Conservation (phyloP, 257 asterid species). For the Primulina eburnea region DNA sequence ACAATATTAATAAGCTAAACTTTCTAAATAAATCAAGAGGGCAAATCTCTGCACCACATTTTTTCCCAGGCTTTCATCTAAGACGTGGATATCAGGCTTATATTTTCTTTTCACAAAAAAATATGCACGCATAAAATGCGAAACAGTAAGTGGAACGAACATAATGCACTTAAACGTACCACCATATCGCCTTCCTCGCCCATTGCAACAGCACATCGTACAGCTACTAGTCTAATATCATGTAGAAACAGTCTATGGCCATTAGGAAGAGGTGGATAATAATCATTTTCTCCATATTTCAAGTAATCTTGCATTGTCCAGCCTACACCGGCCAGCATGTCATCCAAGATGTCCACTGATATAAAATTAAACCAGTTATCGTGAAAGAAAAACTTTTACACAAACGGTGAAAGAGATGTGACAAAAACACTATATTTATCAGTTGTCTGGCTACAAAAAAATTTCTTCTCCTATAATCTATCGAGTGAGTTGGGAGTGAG, state of each 20-base stretch:
- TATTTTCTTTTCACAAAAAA: slow-evolving; percentile 7
- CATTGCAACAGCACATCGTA: slow-evolving; percentile 97
- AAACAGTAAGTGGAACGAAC: slow-evolving; percentile 1
- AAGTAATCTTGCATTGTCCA: slow-evolving; percentile 96
- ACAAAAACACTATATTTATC: neutral
- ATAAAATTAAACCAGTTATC: slow-evolving; percentile 14
- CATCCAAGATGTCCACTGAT: slow-evolving; percentile 92
- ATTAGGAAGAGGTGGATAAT: slow-evolving; percentile 90
- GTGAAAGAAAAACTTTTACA: slow-evolving; percentile 11
- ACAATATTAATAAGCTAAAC: slow-evolving; percentile 11
- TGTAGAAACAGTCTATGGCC: slow-evolving; percentile 92
- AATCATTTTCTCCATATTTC: slow-evolving; percentile 90
- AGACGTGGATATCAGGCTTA: neutral
- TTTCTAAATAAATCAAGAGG: neutral
- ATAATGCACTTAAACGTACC: slow-evolving; percentile 46
- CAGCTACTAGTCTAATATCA: slow-evolving; percentile 93
- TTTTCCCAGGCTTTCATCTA: neutral
- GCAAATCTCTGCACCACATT: neutral
- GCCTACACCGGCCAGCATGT: slow-evolving; percentile 92
- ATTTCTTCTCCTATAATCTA: too few species aligned
- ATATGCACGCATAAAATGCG: slow-evolving; percentile 5
- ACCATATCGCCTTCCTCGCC: slow-evolving; percentile 98
- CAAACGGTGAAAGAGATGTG: neutral
- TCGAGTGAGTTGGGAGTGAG: too few species aligned
- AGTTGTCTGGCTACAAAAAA: too few species aligned